Evolutionary conservation across 2,329 filamentous ascomycete species (phyloP).

Genomic region (Didymellaceae sp.): DNA sequence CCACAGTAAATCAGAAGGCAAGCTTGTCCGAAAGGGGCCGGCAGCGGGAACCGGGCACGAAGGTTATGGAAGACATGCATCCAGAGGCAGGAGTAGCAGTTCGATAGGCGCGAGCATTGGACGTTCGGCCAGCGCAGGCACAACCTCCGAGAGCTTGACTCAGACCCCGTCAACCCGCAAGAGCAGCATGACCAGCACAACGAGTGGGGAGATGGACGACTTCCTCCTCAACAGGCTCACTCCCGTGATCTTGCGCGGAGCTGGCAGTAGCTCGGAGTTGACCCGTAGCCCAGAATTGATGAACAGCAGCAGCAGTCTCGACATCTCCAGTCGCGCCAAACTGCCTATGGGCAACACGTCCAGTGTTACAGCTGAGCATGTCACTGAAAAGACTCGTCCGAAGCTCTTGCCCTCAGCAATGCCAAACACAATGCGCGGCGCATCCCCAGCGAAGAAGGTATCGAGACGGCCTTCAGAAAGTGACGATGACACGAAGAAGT

Average conservation of each 20-base stretch:
- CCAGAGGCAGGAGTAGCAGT: constrained; percentile 70
- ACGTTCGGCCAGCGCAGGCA: constrained; percentile 55
- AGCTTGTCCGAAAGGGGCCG: constrained; percentile 71
- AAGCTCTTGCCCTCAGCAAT: constrained; percentile 48
- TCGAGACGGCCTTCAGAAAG: constrained; percentile 44
- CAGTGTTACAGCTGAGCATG: constrained; percentile 26
- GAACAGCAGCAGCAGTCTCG: constrained; percentile 45
- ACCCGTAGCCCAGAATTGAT: constrained; percentile 46
- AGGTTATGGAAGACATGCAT: constrained; percentile 73
- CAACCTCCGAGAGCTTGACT: constrained; percentile 43
- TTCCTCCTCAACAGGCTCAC: constrained; percentile 54
- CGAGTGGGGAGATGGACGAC: constrained; percentile 53
- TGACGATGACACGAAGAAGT: constrained; percentile 44
- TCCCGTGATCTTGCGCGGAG: constrained; percentile 55
- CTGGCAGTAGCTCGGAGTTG: constrained; percentile 48
- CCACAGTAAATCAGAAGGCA: constrained; percentile 64
- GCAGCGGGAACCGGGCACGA: constrained; percentile 94
- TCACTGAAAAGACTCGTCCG: constrained; percentile 30
- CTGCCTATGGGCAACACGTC: constrained; percentile 28
- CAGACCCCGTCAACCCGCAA: constrained; percentile 50
- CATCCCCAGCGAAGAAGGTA: constrained; percentile 42
- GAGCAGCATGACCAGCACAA: constrained; percentile 52
- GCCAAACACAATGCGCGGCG: constrained; percentile 42
- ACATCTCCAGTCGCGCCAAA: constrained; percentile 27
- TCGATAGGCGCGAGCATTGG: constrained; percentile 57